Conservation (phyloP, 768 basidiomycete species). For the Calocera viscosa region DNA sequence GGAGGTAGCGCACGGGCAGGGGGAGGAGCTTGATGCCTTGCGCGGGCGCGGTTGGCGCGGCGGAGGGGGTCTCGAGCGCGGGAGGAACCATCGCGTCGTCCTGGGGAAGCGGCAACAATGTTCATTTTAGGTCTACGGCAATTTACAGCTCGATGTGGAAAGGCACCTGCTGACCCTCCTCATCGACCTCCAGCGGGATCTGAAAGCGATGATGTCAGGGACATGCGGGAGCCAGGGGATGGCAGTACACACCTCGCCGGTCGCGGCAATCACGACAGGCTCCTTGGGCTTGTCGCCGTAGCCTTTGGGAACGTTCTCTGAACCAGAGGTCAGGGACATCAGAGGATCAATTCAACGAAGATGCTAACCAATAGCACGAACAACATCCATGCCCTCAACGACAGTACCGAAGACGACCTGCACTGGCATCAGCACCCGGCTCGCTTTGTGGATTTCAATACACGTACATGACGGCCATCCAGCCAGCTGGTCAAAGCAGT, state of each 20-base stretch:
- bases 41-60: conserved; percentile 2
- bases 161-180: conserved; percentile 78
- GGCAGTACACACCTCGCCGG: conserved; percentile 60
- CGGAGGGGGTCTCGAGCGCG: conserved; percentile 14
- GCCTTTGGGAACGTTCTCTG: conserved; percentile 66
- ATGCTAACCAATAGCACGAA: conserved; percentile 55
- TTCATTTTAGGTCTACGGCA: conserved; percentile 6
- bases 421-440: conserved; percentile 17
- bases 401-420: conserved; percentile 91
- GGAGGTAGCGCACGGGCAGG: conserved; percentile 20
- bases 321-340: conserved; percentile 4
- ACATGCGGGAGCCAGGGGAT: not conserved
- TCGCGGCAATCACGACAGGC: conserved; percentile 68
- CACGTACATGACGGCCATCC: conserved; percentile 71
- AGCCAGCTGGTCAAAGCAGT: conserved; percentile 80
- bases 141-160: conserved; percentile 83
- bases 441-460: conserved; percentile 7
- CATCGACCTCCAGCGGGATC: conserved; percentile 35
- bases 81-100: conserved; percentile 26
- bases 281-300: conserved; percentile 57
- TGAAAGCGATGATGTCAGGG: conserved; percentile 12
- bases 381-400: conserved; percentile 82
- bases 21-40: conserved; percentile 17
- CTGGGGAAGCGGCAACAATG: conserved; percentile 16
- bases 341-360: conserved; percentile 25